Evolutionary conservation across 1,284 basidiomycete genomes (phyloP).

Genomic region (Moniliella sp.): DNA sequence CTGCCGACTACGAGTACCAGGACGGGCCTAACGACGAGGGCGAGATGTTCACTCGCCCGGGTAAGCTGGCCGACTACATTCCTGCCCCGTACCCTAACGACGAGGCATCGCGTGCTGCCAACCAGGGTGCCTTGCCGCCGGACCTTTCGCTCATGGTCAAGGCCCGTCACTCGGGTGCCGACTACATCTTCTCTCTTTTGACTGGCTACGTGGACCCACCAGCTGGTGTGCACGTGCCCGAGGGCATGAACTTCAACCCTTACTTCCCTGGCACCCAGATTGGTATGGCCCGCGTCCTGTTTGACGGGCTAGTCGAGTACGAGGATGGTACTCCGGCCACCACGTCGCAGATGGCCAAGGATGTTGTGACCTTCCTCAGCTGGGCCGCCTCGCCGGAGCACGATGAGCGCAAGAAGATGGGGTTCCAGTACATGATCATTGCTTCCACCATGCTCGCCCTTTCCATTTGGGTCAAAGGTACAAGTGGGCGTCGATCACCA

Average conservation of each 20-base stretch:
- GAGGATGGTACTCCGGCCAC: slow-evolving; percentile 67
- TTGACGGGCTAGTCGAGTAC: slow-evolving; percentile 45
- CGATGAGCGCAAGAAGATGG: slow-evolving; percentile 88
- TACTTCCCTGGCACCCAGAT: slow-evolving; percentile 46
- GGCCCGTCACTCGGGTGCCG: slow-evolving; percentile 86
- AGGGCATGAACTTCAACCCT: slow-evolving; percentile 45
- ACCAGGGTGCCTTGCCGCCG: slow-evolving; percentile 83
- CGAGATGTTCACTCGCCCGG: slow-evolving; percentile 94
- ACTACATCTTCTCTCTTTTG: slow-evolving; percentile 87
- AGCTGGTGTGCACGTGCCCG: slow-evolving; percentile 82
- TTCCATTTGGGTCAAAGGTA: slow-evolving; percentile 73
- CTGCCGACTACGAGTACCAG: slow-evolving; percentile 72
- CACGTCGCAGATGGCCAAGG: slow-evolving; percentile 96
- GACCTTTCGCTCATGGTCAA: slow-evolving; percentile 94
- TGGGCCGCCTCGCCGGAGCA: slow-evolving; percentile 69
- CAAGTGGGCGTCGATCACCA: slow-evolving; percentile 73
- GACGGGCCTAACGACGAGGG: slow-evolving; percentile 87
- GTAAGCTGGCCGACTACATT: slow-evolving; percentile 90
- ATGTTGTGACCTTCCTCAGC: slow-evolving; percentile 9
- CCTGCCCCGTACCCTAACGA: slow-evolving; percentile 90
- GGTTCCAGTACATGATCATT: slow-evolving; percentile 40
- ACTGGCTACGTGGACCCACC: slow-evolving; percentile 94
- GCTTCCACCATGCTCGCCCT: slow-evolving; percentile 52
- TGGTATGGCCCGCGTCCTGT: slow-evolving; percentile 89
- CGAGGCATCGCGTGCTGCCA: slow-evolving; percentile 81